Evolutionary conservation across 176 grass and related monocot species (phyloP).

Genomic region (Triticum dicoccoides): DNA sequence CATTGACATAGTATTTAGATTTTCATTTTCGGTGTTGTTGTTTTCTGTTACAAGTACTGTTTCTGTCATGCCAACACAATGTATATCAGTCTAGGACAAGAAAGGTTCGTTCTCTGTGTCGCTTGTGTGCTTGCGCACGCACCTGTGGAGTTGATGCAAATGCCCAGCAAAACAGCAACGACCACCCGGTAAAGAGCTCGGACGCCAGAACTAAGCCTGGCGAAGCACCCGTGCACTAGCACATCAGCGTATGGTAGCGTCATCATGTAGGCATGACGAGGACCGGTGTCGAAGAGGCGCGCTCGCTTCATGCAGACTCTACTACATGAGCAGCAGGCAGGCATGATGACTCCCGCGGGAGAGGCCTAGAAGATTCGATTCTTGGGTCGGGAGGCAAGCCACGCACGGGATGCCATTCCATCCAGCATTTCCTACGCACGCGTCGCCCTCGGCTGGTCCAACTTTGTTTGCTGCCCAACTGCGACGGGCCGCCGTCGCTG

Average conservation of each 20-base stretch:
- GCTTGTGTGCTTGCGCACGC: no score
- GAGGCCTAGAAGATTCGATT: not conserved
- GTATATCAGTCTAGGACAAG: not conserved
- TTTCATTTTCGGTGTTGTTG: not conserved
- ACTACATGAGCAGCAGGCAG: not conserved
- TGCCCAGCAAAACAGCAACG: no score
- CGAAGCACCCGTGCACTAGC: no score
- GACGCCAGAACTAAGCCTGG: no score
- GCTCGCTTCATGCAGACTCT: not conserved
- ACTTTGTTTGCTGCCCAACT: not conserved
- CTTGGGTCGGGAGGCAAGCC: not conserved
- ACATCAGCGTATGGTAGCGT: no score
- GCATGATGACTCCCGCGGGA: not conserved
- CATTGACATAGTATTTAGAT: not conserved
- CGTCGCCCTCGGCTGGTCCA: slow-evolving; percentile 1
- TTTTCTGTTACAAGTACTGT: not conserved
- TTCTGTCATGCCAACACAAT: not conserved
- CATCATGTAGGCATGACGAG: not conserved
- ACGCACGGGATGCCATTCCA: not conserved
- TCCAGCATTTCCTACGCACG: not conserved
- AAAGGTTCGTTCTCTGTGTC: not conserved
- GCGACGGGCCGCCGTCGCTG: not conserved
- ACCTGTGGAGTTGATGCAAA: no score
- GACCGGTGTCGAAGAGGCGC: not conserved
- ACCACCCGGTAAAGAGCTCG: no score